phyloP scores from a whole-genome alignment of 805 yeast genomes.

The Brettanomyces bruxellensis region DNA sequence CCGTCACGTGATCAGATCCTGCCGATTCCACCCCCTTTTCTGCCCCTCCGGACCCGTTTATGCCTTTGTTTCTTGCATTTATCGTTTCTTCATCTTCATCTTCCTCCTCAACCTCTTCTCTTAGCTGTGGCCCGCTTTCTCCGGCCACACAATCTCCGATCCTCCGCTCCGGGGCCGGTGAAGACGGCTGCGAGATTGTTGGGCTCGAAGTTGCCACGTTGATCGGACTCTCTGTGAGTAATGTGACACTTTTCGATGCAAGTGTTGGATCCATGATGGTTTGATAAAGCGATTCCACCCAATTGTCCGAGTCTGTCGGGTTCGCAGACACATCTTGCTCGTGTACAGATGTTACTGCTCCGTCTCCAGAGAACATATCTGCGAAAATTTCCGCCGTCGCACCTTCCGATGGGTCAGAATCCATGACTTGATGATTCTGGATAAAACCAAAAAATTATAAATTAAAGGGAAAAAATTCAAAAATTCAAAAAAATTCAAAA shows the following conservation, averaged over 20 bases:
- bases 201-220: background rate
- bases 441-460: too few relatives aligned
- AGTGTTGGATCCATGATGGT: conserved; percentile 2
- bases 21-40: background rate
- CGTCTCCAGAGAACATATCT: conserved; percentile 1
- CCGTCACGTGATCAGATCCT: background rate
- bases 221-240: conserved; percentile 1
- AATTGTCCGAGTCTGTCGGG: background rate
- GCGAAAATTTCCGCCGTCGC: background rate
- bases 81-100: background rate
- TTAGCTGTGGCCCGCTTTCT: background rate
- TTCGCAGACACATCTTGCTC: background rate
- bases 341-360: background rate
- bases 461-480: too few relatives aligned
- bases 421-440: too few relatives aligned
- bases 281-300: conserved; percentile 1
- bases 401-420: background rate
- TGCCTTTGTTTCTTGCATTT: too few relatives aligned
- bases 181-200: conserved; percentile 1
- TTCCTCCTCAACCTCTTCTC: background rate
- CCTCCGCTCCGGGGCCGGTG: background rate
- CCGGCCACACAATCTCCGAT: background rate
- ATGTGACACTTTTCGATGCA: conserved; percentile 1
- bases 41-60: too few relatives aligned
- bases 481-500: too few relatives aligned